phyloP scores from a whole-genome alignment of 768 basidiomycete species.

The Hortiboletus campestris region DNA sequence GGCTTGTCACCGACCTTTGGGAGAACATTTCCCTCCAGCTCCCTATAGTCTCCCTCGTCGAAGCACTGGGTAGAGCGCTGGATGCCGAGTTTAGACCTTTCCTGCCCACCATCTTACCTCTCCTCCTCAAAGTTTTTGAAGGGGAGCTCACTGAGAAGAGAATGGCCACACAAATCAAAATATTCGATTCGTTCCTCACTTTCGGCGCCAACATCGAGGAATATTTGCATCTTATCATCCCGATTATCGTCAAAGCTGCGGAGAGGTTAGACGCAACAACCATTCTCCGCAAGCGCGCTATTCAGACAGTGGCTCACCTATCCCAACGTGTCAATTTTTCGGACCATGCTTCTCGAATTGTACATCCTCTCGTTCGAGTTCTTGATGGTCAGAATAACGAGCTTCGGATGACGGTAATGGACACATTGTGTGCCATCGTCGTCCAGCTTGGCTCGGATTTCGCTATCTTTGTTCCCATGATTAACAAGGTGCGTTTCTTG shows the following conservation, averaged over 20 bases:
- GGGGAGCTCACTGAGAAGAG: constrained; percentile 82
- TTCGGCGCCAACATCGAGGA: constrained; percentile 98
- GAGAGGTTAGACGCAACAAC: constrained; percentile 77
- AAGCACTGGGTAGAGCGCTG: constrained; percentile 88
- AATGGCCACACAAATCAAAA: constrained; percentile 77
- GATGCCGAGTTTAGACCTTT: constrained; percentile 98
- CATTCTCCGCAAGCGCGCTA: constrained; percentile 79
- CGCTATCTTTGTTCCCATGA: constrained; percentile 95
- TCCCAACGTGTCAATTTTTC: constrained; percentile 95
- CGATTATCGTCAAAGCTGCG: constrained; percentile 88
- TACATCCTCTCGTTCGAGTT: constrained; percentile 91
- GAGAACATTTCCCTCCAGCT: constrained; percentile 79
- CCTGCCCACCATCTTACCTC: constrained; percentile 84
- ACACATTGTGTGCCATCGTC: constrained; percentile 88
- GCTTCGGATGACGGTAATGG: constrained; percentile 82
- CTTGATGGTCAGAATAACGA: constrained; percentile 74
- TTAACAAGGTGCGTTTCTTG: constrained; percentile 71
- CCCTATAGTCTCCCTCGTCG: constrained; percentile 89
- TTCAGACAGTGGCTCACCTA: constrained; percentile 87
- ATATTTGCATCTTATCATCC: constrained; percentile 94
- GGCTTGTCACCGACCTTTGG: constrained; percentile 88
- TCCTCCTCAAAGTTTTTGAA: constrained; percentile 88
- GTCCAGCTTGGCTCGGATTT: constrained; percentile 95
- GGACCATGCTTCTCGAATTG: constrained; percentile 95
- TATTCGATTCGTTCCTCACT: constrained; percentile 91